Evolutionary conservation across 352 stramenopile genomes (phyloP).

Genomic region (Globisporangium nagaii): DNA sequence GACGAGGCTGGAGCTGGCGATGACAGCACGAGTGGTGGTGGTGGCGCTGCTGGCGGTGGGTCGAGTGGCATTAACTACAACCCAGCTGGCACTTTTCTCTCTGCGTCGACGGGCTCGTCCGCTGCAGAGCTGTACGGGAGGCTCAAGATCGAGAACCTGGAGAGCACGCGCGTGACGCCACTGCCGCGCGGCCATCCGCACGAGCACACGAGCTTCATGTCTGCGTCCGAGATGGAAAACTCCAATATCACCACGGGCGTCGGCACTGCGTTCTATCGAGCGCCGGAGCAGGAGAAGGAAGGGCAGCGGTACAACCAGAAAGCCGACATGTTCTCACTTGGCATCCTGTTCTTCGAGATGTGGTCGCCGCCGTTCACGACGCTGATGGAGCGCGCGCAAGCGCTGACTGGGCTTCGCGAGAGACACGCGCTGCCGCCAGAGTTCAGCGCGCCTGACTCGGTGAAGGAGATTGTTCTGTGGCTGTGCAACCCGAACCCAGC

Average conservation of each 20-base stretch:
- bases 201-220: conserved; percentile 49
- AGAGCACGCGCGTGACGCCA: conserved; percentile 46
- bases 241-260: conserved; percentile 92
- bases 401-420: conserved; percentile 72
- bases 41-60: background rate
- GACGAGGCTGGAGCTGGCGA: conserved; percentile 15
- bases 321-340: conserved; percentile 94
- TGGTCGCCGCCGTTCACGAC: conserved; percentile 90
- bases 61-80: conserved; percentile 3
- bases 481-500: conserved; percentile 78
- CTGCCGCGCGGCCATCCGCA: conserved; percentile 1
- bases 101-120: conserved; percentile 54
- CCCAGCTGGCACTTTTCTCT: conserved; percentile 25
- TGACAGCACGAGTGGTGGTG: conserved; percentile 7
- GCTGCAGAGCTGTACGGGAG: conserved; percentile 63
- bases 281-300: conserved; percentile 90
- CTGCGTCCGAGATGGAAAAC: conserved; percentile 27
- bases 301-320: conserved; percentile 87
- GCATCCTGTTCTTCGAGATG: conserved; percentile 96
- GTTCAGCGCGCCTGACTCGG: conserved; percentile 66
- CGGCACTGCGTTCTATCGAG: conserved; percentile 94
- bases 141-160: conserved; percentile 62
- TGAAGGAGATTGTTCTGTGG: conserved; percentile 86
- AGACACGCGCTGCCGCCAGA: conserved; percentile 44
- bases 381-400: conserved; percentile 84